Evolutionary conservation across 805 yeast genomes (phyloP), one percentile per base, ranked within the genome.

Genomic region (Wickerhamiella sergipiensis): DNA sequence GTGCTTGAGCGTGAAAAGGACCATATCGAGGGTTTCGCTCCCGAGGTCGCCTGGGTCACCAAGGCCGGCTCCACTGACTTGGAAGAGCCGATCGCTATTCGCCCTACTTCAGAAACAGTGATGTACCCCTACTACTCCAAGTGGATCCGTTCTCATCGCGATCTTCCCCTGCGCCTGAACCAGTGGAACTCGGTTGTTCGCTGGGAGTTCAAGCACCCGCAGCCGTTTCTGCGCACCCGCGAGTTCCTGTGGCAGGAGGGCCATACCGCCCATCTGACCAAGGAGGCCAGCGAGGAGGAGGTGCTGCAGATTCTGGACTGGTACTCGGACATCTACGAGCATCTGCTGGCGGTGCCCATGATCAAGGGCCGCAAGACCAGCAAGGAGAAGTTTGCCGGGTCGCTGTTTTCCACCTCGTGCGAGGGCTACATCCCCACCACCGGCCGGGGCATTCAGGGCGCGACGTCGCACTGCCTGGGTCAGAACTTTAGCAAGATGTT

Each of bases 201-300:
- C 76, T 92, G 98, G 99, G 99, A 92, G 73, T 92, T 92, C 74
- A 92, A 92, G 76, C 97, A 92, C 70, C 99, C 99, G 52, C 99
- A 92, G 73, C 99, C 99, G 48, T 92, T 92, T 71, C 73, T 92
- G 66, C 85, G 99, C 78, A 94, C 98, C 13, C 84, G 99, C 74
- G 99, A 92, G 72, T 92, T 92, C 73, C 76, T 92, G 69, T 92
- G 99, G 99, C 99, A 92, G 74, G 99, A 92, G 74, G 99, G 99
- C 61, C 99, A 92, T 74, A 92, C 98, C 48, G 98, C 95, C 50
- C 95, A 86, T 68, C 77, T 94, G 64, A 84, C 94, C 51, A 69
- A 73, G 57, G 85, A 80, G 55, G 92, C 78, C 54, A 96, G 98
- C 31, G 75, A 77, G 54, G 73, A 73, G 53, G 97, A 92, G 73